Conservation (phyloP, 2,329 filamentous ascomycete genomes). For the Hypoxylon sp. region DNA sequence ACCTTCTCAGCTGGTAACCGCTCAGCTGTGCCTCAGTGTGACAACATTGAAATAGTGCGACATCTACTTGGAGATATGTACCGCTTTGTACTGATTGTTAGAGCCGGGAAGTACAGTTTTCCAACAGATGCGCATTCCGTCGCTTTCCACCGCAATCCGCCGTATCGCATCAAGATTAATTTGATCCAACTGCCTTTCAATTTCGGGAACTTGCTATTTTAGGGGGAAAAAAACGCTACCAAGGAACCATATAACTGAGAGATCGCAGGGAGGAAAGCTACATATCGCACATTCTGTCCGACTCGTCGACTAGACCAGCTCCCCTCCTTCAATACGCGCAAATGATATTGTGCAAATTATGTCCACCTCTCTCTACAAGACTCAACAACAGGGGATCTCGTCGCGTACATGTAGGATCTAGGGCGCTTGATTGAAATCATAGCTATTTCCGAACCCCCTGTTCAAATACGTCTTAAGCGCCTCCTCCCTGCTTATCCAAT, state of each 20-base stretch:
- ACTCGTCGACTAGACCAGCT: background rate
- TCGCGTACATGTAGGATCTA: slow-evolving; percentile 8
- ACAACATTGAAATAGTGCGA: background rate
- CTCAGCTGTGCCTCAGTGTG: background rate
- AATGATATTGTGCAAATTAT: background rate
- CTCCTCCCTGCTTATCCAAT: slow-evolving; percentile 61
- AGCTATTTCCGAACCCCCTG: slow-evolving; percentile 71
- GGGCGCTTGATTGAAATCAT: slow-evolving; percentile 68
- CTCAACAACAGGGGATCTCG: background rate
- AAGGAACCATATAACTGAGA: background rate
- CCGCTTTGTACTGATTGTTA: background rate
- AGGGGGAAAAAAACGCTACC: background rate
- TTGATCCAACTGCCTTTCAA: background rate
- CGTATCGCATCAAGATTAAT: background rate
- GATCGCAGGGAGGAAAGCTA: background rate
- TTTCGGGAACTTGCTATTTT: background rate
- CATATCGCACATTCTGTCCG: too few relatives aligned
- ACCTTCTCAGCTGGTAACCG: slow-evolving; percentile 7
- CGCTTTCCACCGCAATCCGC: background rate
- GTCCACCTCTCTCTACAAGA: background rate
- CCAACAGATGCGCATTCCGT: background rate
- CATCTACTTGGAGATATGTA: background rate
- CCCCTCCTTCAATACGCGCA: too few relatives aligned
- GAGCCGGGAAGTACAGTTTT: background rate
- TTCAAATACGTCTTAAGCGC: slow-evolving; percentile 64